A percentile compares a stretch with the other conserved stretches of the same genome.
phyloP scores from a whole-genome alignment of 257 asterid species.

The Rauvolfia tetraphylla region DNA sequence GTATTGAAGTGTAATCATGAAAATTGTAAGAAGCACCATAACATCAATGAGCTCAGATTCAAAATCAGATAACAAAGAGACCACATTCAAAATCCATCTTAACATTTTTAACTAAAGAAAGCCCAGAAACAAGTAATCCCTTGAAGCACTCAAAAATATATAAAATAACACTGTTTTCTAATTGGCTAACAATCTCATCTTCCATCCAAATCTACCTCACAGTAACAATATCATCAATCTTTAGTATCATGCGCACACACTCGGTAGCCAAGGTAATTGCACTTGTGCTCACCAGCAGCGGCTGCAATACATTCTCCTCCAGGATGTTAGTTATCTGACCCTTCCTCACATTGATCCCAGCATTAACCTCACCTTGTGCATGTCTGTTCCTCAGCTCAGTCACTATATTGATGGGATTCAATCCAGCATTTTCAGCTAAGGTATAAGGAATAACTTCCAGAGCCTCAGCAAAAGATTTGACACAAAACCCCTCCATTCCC shows the following conservation, averaged over 20 bases:
- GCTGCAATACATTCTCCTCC: slow-evolving; percentile 99
- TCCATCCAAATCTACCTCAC: slow-evolving; percentile 66
- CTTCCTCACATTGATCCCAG: slow-evolving; percentile 99
- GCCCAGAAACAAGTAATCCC: slow-evolving; percentile 18
- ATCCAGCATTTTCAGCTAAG: slow-evolving; percentile 95
- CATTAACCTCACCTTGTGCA: slow-evolving; percentile 90
- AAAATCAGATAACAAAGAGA: slow-evolving; percentile 10
- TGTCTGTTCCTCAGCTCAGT: slow-evolving; percentile 98
- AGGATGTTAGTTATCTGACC: slow-evolving; percentile 93
- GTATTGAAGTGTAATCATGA: background rate
- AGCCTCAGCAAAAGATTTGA: slow-evolving; percentile 90
- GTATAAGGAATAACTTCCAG: slow-evolving; percentile 97
- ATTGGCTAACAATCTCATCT: slow-evolving; percentile 13
- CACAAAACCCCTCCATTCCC: slow-evolving; percentile 98
- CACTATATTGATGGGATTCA: slow-evolving; percentile 92
- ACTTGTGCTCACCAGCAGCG: slow-evolving; percentile 95
- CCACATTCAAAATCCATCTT: slow-evolving; percentile 4
- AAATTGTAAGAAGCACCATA: slow-evolving; percentile 1
- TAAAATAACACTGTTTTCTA: slow-evolving; percentile 24
- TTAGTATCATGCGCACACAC: slow-evolving; percentile 97
- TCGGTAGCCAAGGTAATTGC: slow-evolving; percentile 84
- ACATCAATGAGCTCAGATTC: slow-evolving; percentile 12
- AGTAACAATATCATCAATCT: slow-evolving; percentile 97
- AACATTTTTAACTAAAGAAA: slow-evolving; percentile 14
- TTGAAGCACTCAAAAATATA: slow-evolving; percentile 22